These are phyloP conservation scores for Coemansia sp. DNA, from an alignment of 192 early-diverging fungal species.

Conservation along the genomic window DNA sequence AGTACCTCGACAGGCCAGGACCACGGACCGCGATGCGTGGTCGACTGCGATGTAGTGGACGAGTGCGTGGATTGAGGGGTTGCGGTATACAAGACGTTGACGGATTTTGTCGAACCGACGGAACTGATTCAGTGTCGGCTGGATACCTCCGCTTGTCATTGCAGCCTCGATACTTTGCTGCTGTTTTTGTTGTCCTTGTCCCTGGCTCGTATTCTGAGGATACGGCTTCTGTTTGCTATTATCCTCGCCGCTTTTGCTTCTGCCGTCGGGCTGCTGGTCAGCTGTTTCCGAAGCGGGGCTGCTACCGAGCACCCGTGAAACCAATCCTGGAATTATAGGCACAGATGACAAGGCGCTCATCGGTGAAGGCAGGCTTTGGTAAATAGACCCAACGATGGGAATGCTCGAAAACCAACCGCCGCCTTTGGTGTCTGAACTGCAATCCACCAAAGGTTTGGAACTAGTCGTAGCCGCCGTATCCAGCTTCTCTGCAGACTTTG, in stretches of 20 bases:
- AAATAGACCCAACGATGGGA: slow-evolving; percentile 33
- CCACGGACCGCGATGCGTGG: slow-evolving; percentile 68
- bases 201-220: too few relatives aligned
- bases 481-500: neutral
- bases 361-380: slow-evolving; percentile 27
- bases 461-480: too few relatives aligned
- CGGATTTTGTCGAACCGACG: slow-evolving; percentile 41
- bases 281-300: neutral
- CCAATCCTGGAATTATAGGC: slow-evolving; percentile 22
- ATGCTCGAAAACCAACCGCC: slow-evolving; percentile 31
- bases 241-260: neutral
- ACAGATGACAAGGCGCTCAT: slow-evolving; percentile 13
- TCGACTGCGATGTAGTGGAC: slow-evolving; percentile 83
- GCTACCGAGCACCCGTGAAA: slow-evolving; percentile 23
- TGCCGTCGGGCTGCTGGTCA: neutral
- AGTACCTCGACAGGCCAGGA: slow-evolving; percentile 85
- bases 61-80: slow-evolving; percentile 65
- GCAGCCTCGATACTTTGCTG: neutral
- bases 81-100: slow-evolving; percentile 41
- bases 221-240: too few relatives aligned
- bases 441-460: too few relatives aligned
- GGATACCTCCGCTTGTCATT: too few relatives aligned
- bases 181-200: neutral
- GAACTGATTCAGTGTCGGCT: slow-evolving; percentile 31
- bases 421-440: too few relatives aligned